Evolutionary conservation across 2,329 filamentous ascomycete genomes (phyloP).

Genomic region (Colletotrichum sp.): DNA sequence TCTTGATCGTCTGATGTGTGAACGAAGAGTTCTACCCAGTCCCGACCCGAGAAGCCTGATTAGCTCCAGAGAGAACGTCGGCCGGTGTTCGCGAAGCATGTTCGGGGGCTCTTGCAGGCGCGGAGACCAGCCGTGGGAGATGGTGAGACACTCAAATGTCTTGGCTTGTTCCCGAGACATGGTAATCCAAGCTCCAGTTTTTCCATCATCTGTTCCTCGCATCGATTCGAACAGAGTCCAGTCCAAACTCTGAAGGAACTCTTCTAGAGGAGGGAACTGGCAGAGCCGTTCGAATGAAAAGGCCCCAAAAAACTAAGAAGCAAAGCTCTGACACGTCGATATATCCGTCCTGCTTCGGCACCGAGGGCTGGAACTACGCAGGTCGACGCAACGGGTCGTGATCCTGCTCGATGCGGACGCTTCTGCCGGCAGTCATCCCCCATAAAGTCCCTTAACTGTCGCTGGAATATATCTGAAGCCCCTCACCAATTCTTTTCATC

Average conservation of each 20-base stretch:
- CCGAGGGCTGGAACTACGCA: background rate
- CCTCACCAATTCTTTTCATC: background rate
- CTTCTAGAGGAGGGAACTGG: background rate
- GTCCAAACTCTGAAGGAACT: background rate
- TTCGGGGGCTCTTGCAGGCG: conserved; percentile 5
- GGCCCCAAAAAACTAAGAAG: background rate
- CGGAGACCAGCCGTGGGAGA: conserved; percentile 11
- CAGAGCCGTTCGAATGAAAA: background rate
- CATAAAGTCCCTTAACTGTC: background rate
- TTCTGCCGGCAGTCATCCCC: background rate
- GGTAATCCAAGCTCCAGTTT: conserved; percentile 3
- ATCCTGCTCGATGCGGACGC: background rate
- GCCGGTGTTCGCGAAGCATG: conserved; percentile 14
- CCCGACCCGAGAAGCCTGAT: background rate
- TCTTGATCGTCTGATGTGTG: conserved; percentile 10
- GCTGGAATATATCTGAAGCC: background rate
- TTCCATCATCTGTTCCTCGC: conserved; percentile 1
- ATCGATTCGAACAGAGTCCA: background rate
- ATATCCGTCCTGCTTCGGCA: background rate
- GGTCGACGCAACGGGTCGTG: background rate
- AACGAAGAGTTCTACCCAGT: background rate
- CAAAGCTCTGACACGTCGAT: background rate
- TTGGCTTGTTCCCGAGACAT: conserved; percentile 12
- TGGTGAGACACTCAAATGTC: conserved; percentile 14
- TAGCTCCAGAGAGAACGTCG: background rate